phyloP scores from a whole-genome alignment of 2,329 filamentous ascomycete genomes.

The Pleurostoma richardsiae region DNA sequence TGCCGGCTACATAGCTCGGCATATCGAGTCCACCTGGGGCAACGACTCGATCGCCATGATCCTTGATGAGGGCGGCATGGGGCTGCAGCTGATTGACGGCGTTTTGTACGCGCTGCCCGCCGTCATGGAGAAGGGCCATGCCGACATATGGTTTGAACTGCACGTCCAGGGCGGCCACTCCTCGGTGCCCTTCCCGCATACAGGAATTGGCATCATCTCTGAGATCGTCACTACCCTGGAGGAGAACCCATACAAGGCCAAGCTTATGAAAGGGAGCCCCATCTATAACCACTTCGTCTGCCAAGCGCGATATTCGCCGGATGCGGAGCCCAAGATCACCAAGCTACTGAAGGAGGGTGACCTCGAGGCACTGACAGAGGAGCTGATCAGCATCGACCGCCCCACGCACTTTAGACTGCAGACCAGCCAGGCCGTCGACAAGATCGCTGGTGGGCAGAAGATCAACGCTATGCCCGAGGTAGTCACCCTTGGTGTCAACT shows the following conservation, averaged over 20 bases:
- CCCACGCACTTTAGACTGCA: slow-evolving; percentile 48
- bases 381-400: slow-evolving; percentile 24
- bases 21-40: slow-evolving; percentile 34
- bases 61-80: slow-evolving; percentile 59
- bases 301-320: slow-evolving; percentile 25
- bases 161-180: slow-evolving; percentile 56
- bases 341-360: slow-evolving; percentile 23
- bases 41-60: slow-evolving; percentile 54
- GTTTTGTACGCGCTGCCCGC: slow-evolving; percentile 50
- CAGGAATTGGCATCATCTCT: slow-evolving; percentile 63
- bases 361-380: slow-evolving; percentile 18
- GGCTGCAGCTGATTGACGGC: slow-evolving; percentile 34
- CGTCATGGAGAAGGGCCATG: slow-evolving; percentile 59
- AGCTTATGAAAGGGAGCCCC: slow-evolving; percentile 23
- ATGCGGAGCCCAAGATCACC: slow-evolving; percentile 23
- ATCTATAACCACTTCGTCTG: slow-evolving; percentile 28
- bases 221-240: slow-evolving; percentile 65
- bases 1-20: slow-evolving; percentile 45
- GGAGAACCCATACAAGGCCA: slow-evolving; percentile 23
- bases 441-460: slow-evolving; percentile 50
- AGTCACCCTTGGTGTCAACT: slow-evolving; percentile 46
- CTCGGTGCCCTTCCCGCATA: slow-evolving; percentile 56
- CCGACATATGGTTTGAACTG: slow-evolving; percentile 54
- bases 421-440: slow-evolving; percentile 51
- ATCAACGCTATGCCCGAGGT: slow-evolving; percentile 54